Percentiles rank a stretch among this genome's conserved stretches.
These are phyloP conservation scores for Mycena latifolia DNA, from an alignment of 768 basidiomycete species.

Conservation along the genomic window DNA sequence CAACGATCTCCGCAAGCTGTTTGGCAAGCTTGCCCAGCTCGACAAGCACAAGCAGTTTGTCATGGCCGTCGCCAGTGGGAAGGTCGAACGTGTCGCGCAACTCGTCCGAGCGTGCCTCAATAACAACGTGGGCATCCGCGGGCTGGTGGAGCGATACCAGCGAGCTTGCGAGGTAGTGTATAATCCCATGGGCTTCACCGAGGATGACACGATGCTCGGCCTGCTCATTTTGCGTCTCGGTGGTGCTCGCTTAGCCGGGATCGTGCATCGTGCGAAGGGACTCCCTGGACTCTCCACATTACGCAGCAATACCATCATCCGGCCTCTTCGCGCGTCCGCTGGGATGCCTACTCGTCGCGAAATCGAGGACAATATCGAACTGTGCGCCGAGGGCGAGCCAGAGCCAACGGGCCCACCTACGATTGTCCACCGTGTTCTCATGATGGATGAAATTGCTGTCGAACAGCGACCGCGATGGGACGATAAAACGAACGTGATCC, in stretches of 20 bases:
- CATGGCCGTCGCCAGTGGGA: slow-evolving; percentile 39
- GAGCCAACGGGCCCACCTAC: not conserved
- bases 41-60: slow-evolving; percentile 39
- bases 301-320: not conserved
- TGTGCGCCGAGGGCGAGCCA: slow-evolving; percentile 4
- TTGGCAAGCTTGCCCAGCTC: slow-evolving; percentile 20
- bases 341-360: not conserved
- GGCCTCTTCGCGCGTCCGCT: too few relatives aligned
- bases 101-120: slow-evolving; percentile 33
- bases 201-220: slow-evolving; percentile 35
- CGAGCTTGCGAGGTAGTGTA: slow-evolving; percentile 35
- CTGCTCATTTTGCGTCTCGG: not conserved
- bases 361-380: slow-evolving; percentile 11
- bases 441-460: slow-evolving; percentile 8
- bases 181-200: slow-evolving; percentile 32
- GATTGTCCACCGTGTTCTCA: slow-evolving; percentile 6
- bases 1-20: too few relatives aligned
- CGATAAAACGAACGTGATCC: slow-evolving; percentile 8
- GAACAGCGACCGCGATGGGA: slow-evolving; percentile 15
- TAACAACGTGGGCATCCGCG: slow-evolving; percentile 31
- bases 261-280: not conserved
- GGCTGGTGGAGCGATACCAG: slow-evolving; percentile 34
- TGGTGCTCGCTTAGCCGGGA: not conserved
- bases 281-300: slow-evolving; percentile 6
- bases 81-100: slow-evolving; percentile 34